Evolutionary conservation across 202 grass and related monocot species (phyloP).

Genomic region (Miscanthus sacchariflorus): DNA sequence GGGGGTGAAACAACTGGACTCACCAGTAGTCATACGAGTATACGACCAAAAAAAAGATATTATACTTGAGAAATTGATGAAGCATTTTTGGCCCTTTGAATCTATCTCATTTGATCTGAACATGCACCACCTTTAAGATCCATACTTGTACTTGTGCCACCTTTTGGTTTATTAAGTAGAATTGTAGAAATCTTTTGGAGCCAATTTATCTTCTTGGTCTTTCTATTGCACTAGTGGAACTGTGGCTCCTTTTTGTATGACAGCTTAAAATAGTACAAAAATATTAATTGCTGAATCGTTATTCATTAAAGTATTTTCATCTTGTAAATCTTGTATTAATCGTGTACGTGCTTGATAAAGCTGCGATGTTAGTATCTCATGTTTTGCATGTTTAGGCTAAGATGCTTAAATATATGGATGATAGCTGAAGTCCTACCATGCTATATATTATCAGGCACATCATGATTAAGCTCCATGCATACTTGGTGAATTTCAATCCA

Average conservation of each 20-base stretch:
- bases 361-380: conserved; percentile 7
- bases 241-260: not conserved
- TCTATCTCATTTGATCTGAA: conserved; percentile 31
- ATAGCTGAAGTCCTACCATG: not conserved
- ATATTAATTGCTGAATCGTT: not conserved
- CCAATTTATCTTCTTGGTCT: not conserved
- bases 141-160: not conserved
- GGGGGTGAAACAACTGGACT: no score
- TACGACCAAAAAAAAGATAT: not conserved
- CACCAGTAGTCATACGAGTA: not conserved
- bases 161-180: not conserved
- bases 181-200: not conserved
- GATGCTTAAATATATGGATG: conserved; percentile 1
- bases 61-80: not conserved
- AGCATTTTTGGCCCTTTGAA: not conserved
- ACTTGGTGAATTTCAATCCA: not conserved
- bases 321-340: not conserved
- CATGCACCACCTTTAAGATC: not conserved
- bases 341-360: not conserved
- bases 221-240: not conserved
- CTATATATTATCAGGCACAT: not conserved
- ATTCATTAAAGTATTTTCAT: not conserved
- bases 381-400: conserved; percentile 1
- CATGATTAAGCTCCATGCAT: not conserved
- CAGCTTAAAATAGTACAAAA: not conserved